phyloP scores from a whole-genome alignment of 805 yeast species.

The Kazachstania psychrophila region DNA sequence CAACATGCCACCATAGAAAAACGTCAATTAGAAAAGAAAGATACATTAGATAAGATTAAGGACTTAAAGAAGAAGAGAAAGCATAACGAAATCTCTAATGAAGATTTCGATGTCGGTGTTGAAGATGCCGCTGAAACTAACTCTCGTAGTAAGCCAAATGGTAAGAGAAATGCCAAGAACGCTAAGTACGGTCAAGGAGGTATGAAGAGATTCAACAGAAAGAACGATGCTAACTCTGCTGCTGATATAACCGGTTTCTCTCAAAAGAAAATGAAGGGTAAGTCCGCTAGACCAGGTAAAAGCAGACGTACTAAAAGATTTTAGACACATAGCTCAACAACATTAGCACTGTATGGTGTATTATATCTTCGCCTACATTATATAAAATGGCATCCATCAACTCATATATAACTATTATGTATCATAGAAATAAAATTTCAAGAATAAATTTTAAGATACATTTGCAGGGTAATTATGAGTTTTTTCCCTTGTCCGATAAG shows the following conservation, averaged over 20 bases:
- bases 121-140: constrained; percentile 54
- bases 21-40: constrained; percentile 87
- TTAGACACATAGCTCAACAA: too few relatives aligned
- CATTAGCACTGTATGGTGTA: too few relatives aligned
- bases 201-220: constrained; percentile 60
- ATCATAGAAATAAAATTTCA: too few relatives aligned
- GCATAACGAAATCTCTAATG: constrained; percentile 49
- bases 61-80: constrained; percentile 84
- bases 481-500: too few relatives aligned
- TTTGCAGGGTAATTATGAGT: too few relatives aligned
- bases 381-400: too few relatives aligned
- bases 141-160: constrained; percentile 38
- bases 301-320: constrained; percentile 37
- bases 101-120: constrained; percentile 73
- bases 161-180: constrained; percentile 62
- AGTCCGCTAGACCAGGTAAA: constrained; percentile 45
- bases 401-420: too few relatives aligned
- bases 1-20: constrained; percentile 88
- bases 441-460: too few relatives aligned
- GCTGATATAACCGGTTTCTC: constrained; percentile 56
- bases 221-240: constrained; percentile 64
- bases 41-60: constrained; percentile 81
- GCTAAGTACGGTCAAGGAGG: constrained; percentile 73
- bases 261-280: constrained; percentile 43
- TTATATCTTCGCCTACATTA: too few relatives aligned